Evolutionary conservation across 345 rosid genomes (phyloP).

Genomic region (Brassica rapa): DNA sequence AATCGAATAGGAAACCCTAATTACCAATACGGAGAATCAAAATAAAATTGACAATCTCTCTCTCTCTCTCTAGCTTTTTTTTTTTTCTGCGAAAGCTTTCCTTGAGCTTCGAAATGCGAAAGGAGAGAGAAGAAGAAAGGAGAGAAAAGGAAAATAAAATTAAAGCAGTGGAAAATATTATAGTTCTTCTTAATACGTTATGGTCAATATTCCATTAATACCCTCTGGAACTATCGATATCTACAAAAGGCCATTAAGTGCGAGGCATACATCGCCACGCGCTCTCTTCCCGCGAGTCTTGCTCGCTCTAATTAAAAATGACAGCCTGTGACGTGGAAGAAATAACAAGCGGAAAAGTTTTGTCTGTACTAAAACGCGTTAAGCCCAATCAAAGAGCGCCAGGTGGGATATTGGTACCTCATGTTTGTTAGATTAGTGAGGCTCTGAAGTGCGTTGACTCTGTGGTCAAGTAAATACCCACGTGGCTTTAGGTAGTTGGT

Average conservation of each 20-base stretch:
- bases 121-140: slow-evolving; percentile 18
- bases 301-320: not conserved
- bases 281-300: slow-evolving; percentile 2
- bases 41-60: slow-evolving; percentile 9
- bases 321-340: slow-evolving; percentile 34
- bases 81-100: slow-evolving; percentile 35
- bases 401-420: slow-evolving; percentile 3
- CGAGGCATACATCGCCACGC: slow-evolving; percentile 20
- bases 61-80: not conserved
- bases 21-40: slow-evolving; percentile 21
- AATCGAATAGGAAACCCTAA: slow-evolving; percentile 35
- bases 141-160: not conserved
- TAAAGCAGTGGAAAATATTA: slow-evolving; percentile 30
- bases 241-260: not conserved
- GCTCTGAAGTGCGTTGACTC: not conserved
- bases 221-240: not conserved
- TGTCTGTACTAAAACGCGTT: not conserved
- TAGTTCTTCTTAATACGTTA: slow-evolving; percentile 28
- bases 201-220: not conserved
- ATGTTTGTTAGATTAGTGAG: slow-evolving; percentile 6
- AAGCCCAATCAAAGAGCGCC: not conserved
- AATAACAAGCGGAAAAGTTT: slow-evolving; percentile 13
- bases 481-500: slow-evolving; percentile 32
- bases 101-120: slow-evolving; percentile 34
- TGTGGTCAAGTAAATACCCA: slow-evolving; percentile 32